Conservation (phyloP, 2,329 filamentous ascomycete species). For the Tolypocladium guangdongense region DNA sequence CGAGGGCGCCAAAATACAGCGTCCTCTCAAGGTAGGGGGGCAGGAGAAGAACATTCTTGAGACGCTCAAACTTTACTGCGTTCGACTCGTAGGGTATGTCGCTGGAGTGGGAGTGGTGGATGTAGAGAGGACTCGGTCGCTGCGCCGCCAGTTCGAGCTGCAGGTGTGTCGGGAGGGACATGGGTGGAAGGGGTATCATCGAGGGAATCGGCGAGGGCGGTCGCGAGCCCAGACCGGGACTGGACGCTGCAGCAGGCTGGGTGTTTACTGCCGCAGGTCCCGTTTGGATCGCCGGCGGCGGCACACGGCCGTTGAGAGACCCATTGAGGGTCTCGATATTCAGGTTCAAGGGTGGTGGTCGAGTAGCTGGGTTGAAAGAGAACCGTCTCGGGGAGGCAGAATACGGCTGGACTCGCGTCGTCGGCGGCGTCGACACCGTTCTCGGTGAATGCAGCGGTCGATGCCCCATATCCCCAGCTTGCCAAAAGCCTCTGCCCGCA, state of each 20-base stretch:
- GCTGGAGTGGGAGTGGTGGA: conserved; percentile 44
- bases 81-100: conserved; percentile 81
- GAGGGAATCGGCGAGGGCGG: conserved; percentile 39
- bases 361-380: conserved; percentile 35
- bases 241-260: conserved; percentile 7
- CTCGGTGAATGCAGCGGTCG: conserved; percentile 23
- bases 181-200: conserved; percentile 50
- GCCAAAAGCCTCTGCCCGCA: neutral
- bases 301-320: conserved; percentile 1
- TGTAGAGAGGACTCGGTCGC: conserved; percentile 54
- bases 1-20: conserved; percentile 76
- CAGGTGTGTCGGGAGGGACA: conserved; percentile 55
- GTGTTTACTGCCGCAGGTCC: conserved; percentile 11
- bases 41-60: conserved; percentile 79
- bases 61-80: conserved; percentile 79
- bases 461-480: conserved; percentile 14
- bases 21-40: conserved; percentile 75
- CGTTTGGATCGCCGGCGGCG: conserved; percentile 13
- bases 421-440: conserved; percentile 44
- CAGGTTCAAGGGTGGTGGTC: conserved; percentile 35
- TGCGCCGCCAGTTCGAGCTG: conserved; percentile 54
- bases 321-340: conserved; percentile 17
- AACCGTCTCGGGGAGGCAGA: conserved; percentile 31
- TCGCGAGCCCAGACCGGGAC: conserved; percentile 14
- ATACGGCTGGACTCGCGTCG: conserved; percentile 26